Conservation (phyloP, 257 asterid species). For the Fraxinus americana region DNA sequence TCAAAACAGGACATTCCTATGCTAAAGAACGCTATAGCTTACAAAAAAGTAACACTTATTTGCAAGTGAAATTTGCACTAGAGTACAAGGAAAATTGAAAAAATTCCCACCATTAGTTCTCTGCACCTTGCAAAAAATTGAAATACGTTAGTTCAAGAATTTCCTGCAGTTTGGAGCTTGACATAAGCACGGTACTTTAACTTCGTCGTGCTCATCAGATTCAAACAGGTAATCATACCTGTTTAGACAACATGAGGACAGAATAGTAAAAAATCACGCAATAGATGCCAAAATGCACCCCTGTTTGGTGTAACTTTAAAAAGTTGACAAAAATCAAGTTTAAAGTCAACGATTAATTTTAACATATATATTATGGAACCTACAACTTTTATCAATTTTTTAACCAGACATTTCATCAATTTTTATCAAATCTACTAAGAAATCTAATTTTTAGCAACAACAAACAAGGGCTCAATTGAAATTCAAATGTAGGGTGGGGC, state of each 20-base stretch:
- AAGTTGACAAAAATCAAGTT: too few relatives aligned
- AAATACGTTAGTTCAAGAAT: slow-evolving; percentile 60
- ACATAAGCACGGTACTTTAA: slow-evolving; percentile 84
- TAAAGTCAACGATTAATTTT: too few relatives aligned
- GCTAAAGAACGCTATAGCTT: neutral
- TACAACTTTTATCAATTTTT: too few relatives aligned
- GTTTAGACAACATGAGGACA: slow-evolving; percentile 24
- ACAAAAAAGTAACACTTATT: neutral
- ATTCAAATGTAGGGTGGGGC: neutral
- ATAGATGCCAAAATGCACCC: neutral
- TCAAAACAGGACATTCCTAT: neutral
- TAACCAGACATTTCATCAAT: too few relatives aligned
- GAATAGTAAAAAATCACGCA: neutral
- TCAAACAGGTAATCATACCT: slow-evolving; percentile 93
- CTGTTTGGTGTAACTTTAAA: too few relatives aligned
- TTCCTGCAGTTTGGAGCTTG: slow-evolving; percentile 76
- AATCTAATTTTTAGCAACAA: too few relatives aligned
- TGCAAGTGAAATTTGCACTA: neutral
- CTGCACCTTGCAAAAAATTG: neutral
- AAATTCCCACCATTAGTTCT: neutral
- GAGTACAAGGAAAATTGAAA: neutral
- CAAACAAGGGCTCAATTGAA: neutral
- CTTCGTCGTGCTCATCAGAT: slow-evolving; percentile 83
- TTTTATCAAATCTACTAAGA: too few relatives aligned
- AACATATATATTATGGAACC: too few relatives aligned